Evolutionary conservation across 768 basidiomycete genomes (phyloP).

Genomic region (Suillus weaverae): DNA sequence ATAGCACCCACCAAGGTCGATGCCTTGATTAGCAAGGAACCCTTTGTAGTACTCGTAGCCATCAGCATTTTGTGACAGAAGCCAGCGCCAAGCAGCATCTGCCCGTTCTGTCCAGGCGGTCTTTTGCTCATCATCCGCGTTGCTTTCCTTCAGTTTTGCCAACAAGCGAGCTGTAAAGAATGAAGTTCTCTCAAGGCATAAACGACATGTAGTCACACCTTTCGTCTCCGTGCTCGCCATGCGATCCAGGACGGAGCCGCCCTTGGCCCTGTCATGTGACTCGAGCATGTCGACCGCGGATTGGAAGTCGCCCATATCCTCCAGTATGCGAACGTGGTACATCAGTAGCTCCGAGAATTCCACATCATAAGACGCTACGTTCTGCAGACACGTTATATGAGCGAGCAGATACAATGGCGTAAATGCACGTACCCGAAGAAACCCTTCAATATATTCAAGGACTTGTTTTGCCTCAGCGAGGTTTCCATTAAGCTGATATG

Average conservation of each 20-base stretch:
- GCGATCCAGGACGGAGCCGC: conserved; percentile 68
- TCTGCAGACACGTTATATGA: conserved; percentile 39
- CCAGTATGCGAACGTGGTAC: conserved; percentile 72
- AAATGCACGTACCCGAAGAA: conserved; percentile 56
- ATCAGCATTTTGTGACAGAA: conserved; percentile 88
- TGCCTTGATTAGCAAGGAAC: conserved; percentile 63
- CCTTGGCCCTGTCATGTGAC: conserved; percentile 48
- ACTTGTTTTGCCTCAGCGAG: conserved; percentile 66
- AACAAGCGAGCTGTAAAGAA: conserved; percentile 66
- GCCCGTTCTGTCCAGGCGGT: conserved; percentile 60
- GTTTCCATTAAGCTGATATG: conserved; percentile 83
- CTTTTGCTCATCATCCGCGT: conserved; percentile 14
- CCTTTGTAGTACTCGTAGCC: conserved; percentile 77
- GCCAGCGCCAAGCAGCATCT: conserved; percentile 72
- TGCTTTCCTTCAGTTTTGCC: conserved; percentile 46
- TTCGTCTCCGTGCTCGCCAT: conserved; percentile 65
- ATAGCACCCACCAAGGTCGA: conserved; percentile 55
- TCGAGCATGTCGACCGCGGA: conserved; percentile 68
- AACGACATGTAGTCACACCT: conserved; percentile 42
- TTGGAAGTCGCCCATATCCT: conserved; percentile 64
- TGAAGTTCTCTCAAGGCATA: not conserved
- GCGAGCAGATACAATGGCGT: not conserved
- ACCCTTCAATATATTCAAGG: conserved; percentile 68
- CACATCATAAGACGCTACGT: conserved; percentile 74
- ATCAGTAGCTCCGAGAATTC: conserved; percentile 84